Evolutionary conservation across 805 yeast species (phyloP).

Genomic region (Wickerhamiella hasegawae): DNA sequence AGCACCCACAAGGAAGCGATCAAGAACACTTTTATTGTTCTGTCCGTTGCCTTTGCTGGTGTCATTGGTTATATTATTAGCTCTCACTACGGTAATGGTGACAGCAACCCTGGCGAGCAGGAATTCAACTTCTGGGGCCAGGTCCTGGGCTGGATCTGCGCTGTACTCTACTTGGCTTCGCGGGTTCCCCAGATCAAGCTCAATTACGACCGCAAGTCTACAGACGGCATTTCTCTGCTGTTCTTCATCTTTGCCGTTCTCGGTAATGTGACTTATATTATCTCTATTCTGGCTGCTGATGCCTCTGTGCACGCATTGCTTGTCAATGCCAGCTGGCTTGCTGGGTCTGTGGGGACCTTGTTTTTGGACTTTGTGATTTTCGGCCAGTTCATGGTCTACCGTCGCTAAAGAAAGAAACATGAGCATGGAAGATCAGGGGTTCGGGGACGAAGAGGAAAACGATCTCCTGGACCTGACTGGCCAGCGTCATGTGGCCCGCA

Average conservation of each 20-base stretch:
- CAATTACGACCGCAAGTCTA: conserved; percentile 73
- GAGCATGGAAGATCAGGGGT: conserved; percentile 6
- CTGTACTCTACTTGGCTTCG: conserved; percentile 50
- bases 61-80: conserved; percentile 76
- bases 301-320: conserved; percentile 51
- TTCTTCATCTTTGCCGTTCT: conserved; percentile 90
- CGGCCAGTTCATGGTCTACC: conserved; percentile 66
- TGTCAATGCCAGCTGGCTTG: conserved; percentile 82
- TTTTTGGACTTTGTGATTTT: conserved; percentile 71
- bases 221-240: conserved; percentile 88
- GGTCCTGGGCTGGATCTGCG: conserved; percentile 55
- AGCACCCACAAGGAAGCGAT: conserved; percentile 5
- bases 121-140: conserved; percentile 65
- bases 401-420: conserved; percentile 5
- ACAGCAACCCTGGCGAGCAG: conserved; percentile 28
- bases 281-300: conserved; percentile 59
- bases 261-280: conserved; percentile 83
- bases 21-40: conserved; percentile 34
- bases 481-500: background rate
- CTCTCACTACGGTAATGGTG: conserved; percentile 32
- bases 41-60: conserved; percentile 59
- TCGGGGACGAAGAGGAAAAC: background rate
- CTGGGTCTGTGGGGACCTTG: conserved; percentile 82
- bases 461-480: background rate
- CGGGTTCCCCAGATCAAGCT: conserved; percentile 82